These are phyloP conservation scores for Cladosporium oxysporum DNA, from an alignment of 2,329 filamentous ascomycete genomes.

Conservation along the genomic window DNA sequence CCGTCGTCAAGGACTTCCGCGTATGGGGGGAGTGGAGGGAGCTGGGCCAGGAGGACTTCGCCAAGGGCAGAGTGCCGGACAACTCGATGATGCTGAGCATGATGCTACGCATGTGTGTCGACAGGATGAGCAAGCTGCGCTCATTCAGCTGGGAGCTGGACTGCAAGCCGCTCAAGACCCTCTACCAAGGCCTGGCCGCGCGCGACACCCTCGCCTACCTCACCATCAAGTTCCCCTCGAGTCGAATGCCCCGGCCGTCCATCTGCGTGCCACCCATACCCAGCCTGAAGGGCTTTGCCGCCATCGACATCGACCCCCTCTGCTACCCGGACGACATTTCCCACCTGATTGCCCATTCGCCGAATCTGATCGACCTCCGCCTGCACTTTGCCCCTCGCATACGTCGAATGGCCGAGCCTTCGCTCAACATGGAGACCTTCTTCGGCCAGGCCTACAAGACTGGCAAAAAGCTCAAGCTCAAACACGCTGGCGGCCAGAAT, in stretches of 20 bases:
- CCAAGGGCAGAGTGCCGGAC: conserved; percentile 62
- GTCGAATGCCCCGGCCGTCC: conserved; percentile 58
- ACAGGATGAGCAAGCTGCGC: conserved; percentile 58
- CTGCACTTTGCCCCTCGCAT: conserved; percentile 65
- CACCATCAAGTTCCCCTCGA: conserved; percentile 58
- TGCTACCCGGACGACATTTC: conserved; percentile 66
- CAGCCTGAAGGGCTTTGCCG: conserved; percentile 54
- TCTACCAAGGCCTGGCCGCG: conserved; percentile 58
- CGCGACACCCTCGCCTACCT: conserved; percentile 54
- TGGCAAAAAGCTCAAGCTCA: conserved; percentile 49
- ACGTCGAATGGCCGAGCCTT: conserved; percentile 59
- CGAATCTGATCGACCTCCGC: conserved; percentile 56
- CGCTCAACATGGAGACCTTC: conserved; percentile 55
- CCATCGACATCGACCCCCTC: conserved; percentile 63
- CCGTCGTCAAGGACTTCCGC: conserved; percentile 55
- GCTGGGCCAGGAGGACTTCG: conserved; percentile 58
- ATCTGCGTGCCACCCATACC: conserved; percentile 58
- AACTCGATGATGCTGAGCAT: conserved; percentile 65
- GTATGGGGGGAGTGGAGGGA: conserved; percentile 61
- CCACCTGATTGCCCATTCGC: conserved; percentile 54
- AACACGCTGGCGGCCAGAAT: conserved; percentile 58
- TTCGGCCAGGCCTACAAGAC: conserved; percentile 57
- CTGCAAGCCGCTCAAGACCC: conserved; percentile 59
- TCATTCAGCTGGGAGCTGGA: conserved; percentile 63
- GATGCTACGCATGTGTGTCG: conserved; percentile 58